These are phyloP conservation scores for Geosiphon pyriformis DNA, from an alignment of 192 early-diverging fungal species.

Conservation along the genomic window DNA sequence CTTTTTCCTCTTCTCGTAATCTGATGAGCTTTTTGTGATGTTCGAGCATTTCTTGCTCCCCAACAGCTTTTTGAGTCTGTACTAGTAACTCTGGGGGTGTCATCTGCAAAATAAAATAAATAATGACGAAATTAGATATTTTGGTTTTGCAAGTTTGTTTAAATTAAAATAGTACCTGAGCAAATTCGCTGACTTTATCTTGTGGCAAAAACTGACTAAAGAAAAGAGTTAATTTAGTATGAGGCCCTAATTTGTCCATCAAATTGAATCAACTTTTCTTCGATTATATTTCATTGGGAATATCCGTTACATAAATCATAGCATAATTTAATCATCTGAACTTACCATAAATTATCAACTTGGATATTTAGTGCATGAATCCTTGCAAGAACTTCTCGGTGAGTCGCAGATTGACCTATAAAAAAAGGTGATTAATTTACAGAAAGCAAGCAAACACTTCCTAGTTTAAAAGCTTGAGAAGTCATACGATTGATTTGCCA, in stretches of 20 bases:
- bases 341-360: constrained; percentile 91
- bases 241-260: not conserved
- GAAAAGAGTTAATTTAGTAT: too few relatives aligned
- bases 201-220: constrained; percentile 92
- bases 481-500: constrained; percentile 81
- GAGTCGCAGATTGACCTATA: constrained; percentile 50
- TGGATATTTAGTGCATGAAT: constrained; percentile 74
- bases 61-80: constrained; percentile 83
- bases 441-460: too few relatives aligned
- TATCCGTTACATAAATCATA: too few relatives aligned
- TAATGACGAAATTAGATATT: not conserved
- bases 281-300: too few relatives aligned
- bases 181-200: constrained; percentile 90
- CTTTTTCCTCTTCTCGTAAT: constrained; percentile 48
- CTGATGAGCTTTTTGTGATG: constrained; percentile 65
- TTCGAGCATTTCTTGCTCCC: constrained; percentile 55
- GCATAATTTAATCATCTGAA: not conserved
- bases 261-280: not conserved
- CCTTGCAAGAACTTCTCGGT: constrained; percentile 59
- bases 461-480: not conserved
- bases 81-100: constrained; percentile 65
- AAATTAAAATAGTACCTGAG: constrained; percentile 47
- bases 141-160: not conserved
- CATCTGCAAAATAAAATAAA: constrained; percentile 48
- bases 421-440: constrained; percentile 7